Evolutionary conservation across 805 yeast species (phyloP).

Genomic region (Saturnispora bothae): DNA sequence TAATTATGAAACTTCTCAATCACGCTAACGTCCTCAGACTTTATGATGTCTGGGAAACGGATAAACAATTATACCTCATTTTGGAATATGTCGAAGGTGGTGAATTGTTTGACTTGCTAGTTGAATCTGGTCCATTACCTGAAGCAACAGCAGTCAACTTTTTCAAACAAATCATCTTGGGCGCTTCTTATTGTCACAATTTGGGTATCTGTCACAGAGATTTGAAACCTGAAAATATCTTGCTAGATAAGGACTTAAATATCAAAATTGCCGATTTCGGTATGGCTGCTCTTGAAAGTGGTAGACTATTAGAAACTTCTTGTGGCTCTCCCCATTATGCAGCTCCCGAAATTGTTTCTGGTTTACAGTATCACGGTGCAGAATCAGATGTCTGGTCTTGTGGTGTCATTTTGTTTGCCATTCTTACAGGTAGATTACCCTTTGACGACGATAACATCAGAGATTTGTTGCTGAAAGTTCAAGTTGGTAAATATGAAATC

Average conservation of each 20-base stretch:
- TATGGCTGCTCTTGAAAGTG: slow-evolving; percentile 92
- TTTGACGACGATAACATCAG: slow-evolving; percentile 95
- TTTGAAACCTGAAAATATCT: slow-evolving; percentile 68
- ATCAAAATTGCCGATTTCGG: slow-evolving; percentile 98
- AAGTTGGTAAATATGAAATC: slow-evolving; percentile 77
- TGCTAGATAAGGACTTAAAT: slow-evolving; percentile 72
- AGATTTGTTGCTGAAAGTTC: slow-evolving; percentile 78
- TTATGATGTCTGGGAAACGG: slow-evolving; percentile 83
- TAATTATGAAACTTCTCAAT: slow-evolving; percentile 70
- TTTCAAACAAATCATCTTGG: slow-evolving; percentile 62
- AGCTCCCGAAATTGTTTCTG: slow-evolving; percentile 95
- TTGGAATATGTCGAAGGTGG: slow-evolving; percentile 97
- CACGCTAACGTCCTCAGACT: slow-evolving; percentile 72
- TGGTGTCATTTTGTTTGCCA: slow-evolving; percentile 89
- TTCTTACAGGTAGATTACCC: slow-evolving; percentile 89
- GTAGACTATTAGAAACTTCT: slow-evolving; percentile 76
- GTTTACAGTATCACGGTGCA: slow-evolving; percentile 89
- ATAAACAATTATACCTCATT: slow-evolving; percentile 72
- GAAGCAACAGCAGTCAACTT: slow-evolving; percentile 86
- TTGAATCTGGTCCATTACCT: slow-evolving; percentile 77
- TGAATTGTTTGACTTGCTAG: slow-evolving; percentile 84
- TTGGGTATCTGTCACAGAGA: slow-evolving; percentile 68
- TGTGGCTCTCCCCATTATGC: slow-evolving; percentile 99
- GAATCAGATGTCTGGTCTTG: slow-evolving; percentile 98
- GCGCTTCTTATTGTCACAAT: slow-evolving; percentile 57